Evolutionary conservation across 768 basidiomycete species (phyloP), one percentile per base, ranked within the genome.

Genomic region (Boletus insuetus): DNA sequence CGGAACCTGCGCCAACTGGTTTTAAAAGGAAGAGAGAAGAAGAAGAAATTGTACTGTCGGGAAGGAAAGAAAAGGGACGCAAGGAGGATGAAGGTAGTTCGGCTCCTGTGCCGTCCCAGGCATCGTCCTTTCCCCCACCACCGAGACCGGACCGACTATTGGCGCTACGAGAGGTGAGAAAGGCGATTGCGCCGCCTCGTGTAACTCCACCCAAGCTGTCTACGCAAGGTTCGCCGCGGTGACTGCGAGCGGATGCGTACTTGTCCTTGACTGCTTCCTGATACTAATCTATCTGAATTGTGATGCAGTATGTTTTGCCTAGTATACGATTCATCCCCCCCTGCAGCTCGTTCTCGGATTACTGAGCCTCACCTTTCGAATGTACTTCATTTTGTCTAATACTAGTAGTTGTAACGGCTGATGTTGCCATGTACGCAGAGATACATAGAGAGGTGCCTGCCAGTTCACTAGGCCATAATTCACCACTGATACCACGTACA

Each of bases 1-100:
- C 53, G 0, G 47, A 46, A 1, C 16, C 44, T 34, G 16, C 17
- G n/a, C 51, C 11, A 8, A 17, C 3, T 3, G 60, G 56, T 3
- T 1, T 37, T 0, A 71, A 71, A 32, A 49, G 69, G 20, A 73
- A 71, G 54, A 34, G 69, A 35, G 71, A 69, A 39, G 65, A 58
- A 4, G 67, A 61, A 2, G 63, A 58, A 0, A 54, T 51, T 0
- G 44, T 2, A 14, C 22, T 61, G 2, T 11, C 55, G 1, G 24
- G 3, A 4, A 58, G 58, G 40, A 57, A 62, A 14, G 57, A 47
- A 0, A 69, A 66, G 56, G 69, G 55, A 0, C 60, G 46, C 8
- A 62, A 56, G 49, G 46, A 37, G 24, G 64, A 45, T 0, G 54
- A 37, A 2, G 44, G 35, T 1, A 20, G n/a, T 31, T 14, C 38